A percentile compares a stretch with the other conserved stretches of the same genome.
These are phyloP conservation scores for Aspergillus sp. DNA, from an alignment of 2,329 filamentous ascomycete genomes.

Conservation along the genomic window DNA sequence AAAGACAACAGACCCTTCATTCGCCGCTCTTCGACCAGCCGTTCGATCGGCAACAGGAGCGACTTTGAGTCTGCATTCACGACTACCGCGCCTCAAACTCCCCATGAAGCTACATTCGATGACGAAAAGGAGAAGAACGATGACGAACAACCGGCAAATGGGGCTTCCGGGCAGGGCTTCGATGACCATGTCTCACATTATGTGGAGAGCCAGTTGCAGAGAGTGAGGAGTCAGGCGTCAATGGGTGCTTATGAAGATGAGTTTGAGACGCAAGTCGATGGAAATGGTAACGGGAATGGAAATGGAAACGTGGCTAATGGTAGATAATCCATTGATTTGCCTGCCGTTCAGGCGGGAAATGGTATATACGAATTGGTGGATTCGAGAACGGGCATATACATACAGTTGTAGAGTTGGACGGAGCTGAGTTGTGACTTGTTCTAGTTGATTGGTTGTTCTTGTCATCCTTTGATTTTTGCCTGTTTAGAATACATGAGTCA, in stretches of 20 bases:
- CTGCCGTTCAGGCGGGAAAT: no score
- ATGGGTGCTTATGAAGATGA: constrained; percentile 59
- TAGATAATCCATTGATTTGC: not conserved
- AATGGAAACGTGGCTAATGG: not conserved
- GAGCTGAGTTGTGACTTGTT: not conserved
- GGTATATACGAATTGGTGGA: not conserved
- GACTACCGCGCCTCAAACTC: constrained; percentile 24
- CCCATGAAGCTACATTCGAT: constrained; percentile 34
- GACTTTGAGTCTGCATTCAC: constrained; percentile 63
- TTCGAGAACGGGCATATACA: not conserved
- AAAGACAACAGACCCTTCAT: constrained; percentile 52
- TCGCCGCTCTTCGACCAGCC: constrained; percentile 75
- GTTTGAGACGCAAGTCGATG: constrained; percentile 59
- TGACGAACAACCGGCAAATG: constrained; percentile 30
- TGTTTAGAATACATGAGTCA: not conserved
- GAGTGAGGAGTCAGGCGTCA: constrained; percentile 62
- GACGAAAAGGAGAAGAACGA: constrained; percentile 29
- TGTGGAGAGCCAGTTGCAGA: constrained; percentile 75
- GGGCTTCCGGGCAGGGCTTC: constrained; percentile 50
- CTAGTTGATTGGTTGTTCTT: not conserved
- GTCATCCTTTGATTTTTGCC: not conserved
- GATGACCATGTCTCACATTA: constrained; percentile 76
- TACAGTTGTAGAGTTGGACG: not conserved
- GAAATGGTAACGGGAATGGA: constrained; percentile 23
- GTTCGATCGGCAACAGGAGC: constrained; percentile 80